Conservation (phyloP, 805 yeast species). For the Sungouiozyma ichnusensis region DNA sequence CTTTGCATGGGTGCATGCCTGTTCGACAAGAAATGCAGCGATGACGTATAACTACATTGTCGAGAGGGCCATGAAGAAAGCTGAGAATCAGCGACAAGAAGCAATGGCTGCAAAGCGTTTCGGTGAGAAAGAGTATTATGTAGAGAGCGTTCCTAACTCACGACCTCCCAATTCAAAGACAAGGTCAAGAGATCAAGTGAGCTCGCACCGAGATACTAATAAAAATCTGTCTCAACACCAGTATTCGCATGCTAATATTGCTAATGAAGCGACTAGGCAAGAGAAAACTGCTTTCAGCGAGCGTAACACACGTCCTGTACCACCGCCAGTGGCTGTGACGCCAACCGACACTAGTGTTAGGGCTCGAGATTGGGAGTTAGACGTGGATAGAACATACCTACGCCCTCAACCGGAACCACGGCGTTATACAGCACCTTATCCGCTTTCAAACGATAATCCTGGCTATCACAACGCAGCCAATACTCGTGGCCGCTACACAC, state of each 20-base stretch:
- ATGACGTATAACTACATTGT: constrained; percentile 42
- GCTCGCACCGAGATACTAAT: too few relatives aligned
- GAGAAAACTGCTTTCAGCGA: too few relatives aligned
- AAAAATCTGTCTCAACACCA: too few relatives aligned
- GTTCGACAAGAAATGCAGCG: constrained; percentile 86
- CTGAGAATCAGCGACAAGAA: constrained; percentile 3
- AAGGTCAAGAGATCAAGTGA: too few relatives aligned
- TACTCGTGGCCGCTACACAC: not conserved
- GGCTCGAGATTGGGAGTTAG: not conserved
- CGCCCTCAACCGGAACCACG: not conserved
- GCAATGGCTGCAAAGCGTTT: not conserved
- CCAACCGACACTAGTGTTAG: not conserved
- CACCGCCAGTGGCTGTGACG: too few relatives aligned
- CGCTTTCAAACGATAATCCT: too few relatives aligned
- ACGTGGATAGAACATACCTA: not conserved
- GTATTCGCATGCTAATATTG: not conserved
- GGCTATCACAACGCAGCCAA: too few relatives aligned
- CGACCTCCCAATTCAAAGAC: too few relatives aligned
- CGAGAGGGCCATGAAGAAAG: constrained; percentile 15
- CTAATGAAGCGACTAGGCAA: not conserved
- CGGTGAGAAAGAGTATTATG: not conserved
- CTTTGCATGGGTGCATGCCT: constrained; percentile 70
- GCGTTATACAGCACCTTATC: too few relatives aligned
- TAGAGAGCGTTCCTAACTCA: not conserved
- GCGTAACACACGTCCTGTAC: too few relatives aligned